phyloP scores from a whole-genome alignment of 148 eudicot species.

The Pouteria glomerata region DNA sequence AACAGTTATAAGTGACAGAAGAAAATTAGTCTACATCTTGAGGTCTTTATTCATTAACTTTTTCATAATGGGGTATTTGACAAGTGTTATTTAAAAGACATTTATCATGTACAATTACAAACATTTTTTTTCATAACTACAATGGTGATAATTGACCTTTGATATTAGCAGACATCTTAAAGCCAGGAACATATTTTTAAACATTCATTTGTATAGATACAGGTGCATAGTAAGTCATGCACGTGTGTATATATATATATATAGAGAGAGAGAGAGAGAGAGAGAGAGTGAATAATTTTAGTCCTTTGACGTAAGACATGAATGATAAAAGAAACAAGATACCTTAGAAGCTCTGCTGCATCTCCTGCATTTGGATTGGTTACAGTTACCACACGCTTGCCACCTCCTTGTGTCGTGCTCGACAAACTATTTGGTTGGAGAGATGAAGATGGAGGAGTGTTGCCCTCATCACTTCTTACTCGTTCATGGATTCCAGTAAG shows the following conservation, averaged over 20 bases:
- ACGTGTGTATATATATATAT: background rate
- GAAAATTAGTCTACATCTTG: background rate
- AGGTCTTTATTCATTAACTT: background rate
- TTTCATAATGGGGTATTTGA: no score
- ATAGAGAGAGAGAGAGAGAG: background rate
- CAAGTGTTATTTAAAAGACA: no score
- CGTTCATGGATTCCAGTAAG: conserved; percentile 87
- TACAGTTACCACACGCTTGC: conserved; percentile 49
- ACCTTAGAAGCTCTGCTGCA: conserved; percentile 83
- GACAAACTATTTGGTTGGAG: conserved; percentile 25
- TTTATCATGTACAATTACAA: no score
- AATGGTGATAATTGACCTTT: background rate
- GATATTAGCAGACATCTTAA: background rate
- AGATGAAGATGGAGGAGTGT: conserved; percentile 31
- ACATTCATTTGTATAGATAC: background rate
- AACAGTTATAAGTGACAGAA: background rate
- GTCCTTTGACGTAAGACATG: background rate
- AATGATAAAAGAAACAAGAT: background rate
- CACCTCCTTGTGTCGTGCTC: conserved; percentile 36
- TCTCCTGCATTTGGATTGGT: conserved; percentile 54
- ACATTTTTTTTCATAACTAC: background rate
- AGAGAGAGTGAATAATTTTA: background rate
- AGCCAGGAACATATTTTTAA: background rate
- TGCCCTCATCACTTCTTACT: conserved; percentile 88
- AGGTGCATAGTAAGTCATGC: background rate